Percentiles rank a stretch among this genome's conserved stretches.
Evolutionary conservation across 1,139 yeast genomes (phyloP).

Genomic region (Diutina mesorugosa): DNA sequence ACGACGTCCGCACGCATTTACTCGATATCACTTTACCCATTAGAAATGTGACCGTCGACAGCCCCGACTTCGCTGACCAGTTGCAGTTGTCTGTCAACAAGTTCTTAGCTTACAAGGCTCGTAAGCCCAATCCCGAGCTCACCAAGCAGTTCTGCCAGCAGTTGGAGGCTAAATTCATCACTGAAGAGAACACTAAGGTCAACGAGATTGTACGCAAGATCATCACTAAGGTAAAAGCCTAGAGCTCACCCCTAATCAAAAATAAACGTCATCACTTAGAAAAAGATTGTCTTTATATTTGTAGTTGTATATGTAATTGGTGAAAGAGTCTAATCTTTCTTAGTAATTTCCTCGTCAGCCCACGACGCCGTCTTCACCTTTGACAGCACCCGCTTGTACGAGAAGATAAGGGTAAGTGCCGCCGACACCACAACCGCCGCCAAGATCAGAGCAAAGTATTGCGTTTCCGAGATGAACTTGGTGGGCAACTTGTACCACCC

Average conservation of each 20-base stretch:
- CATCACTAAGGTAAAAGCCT: not conserved
- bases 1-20: conserved; percentile 29
- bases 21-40: conserved; percentile 58
- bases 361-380: not conserved
- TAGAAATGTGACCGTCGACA: conserved; percentile 31
- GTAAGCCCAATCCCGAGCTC: conserved; percentile 27
- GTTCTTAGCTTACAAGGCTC: conserved; percentile 47
- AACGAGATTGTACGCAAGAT: not conserved
- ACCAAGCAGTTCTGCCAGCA: conserved; percentile 30
- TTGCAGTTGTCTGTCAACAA: conserved; percentile 64
- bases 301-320: not conserved
- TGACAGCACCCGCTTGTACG: not conserved
- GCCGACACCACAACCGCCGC: conserved; percentile 15
- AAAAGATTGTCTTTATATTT: not conserved
- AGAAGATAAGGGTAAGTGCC: conserved; percentile 10
- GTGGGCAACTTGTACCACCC: conserved; percentile 31
- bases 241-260: not conserved
- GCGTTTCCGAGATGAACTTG: conserved; percentile 12
- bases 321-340: not conserved
- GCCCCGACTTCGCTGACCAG: conserved; percentile 37
- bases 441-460: conserved; percentile 12
- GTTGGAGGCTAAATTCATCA: conserved; percentile 7
- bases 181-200: not conserved
- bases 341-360: not conserved
- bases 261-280: not conserved